Evolutionary conservation across 2,329 filamentous ascomycete genomes (phyloP).

Genomic region (Pestalotiopsis fici): DNA sequence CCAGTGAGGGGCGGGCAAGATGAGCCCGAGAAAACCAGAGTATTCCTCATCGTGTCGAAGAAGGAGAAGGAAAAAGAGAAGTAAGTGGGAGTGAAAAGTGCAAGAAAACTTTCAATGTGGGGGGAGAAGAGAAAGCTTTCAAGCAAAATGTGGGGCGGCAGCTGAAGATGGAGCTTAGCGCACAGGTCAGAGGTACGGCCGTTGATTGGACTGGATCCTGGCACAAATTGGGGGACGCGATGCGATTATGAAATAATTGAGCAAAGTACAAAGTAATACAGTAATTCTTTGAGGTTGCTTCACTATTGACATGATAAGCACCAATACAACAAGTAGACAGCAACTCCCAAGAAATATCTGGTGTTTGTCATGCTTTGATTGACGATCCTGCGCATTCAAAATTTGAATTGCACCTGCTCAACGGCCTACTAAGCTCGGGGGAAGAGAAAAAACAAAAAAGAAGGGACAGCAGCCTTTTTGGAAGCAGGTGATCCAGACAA

Average conservation of each 20-base stretch:
- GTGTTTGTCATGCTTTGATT: no score
- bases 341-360: no score
- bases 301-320: no score
- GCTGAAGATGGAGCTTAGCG: conserved; percentile 2
- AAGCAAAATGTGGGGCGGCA: conserved; percentile 15
- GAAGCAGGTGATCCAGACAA: neutral
- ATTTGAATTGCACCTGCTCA: no score
- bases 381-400: no score
- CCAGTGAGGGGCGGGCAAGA: conserved; percentile 65
- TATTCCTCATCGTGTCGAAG: conserved; percentile 58
- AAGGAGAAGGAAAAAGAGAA: conserved; percentile 19
- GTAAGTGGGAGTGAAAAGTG: conserved; percentile 17
- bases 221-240: conserved; percentile 8
- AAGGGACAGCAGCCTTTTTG: no score
- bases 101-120: conserved; percentile 24
- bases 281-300: no score
- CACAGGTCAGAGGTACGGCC: conserved; percentile 7
- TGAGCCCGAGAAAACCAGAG: conserved; percentile 67
- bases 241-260: conserved; percentile 1
- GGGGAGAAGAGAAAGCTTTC: conserved; percentile 16
- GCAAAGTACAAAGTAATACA: no score
- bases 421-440: neutral
- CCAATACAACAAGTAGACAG: no score
- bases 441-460: neutral
- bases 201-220: conserved; percentile 10